Conservation (phyloP, 345 rosid genomes). For the Aurinia saxatilis region DNA sequence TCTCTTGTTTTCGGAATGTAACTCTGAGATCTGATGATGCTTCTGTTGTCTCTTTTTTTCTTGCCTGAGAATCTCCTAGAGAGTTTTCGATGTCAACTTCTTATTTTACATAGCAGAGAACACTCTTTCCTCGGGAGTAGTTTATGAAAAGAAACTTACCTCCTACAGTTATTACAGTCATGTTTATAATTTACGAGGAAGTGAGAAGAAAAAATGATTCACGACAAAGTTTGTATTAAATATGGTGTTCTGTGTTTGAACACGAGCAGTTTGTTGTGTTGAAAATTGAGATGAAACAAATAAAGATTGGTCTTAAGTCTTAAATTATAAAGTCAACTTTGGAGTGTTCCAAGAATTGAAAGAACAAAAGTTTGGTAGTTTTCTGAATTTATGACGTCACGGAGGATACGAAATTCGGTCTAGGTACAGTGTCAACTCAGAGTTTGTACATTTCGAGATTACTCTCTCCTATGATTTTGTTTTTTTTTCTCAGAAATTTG, state of each 20-base stretch:
- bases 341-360: neutral
- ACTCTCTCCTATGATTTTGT: neutral
- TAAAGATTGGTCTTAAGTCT: neutral
- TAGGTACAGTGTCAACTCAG: neutral
- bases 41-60: neutral
- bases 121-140: neutral
- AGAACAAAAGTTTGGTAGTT: neutral
- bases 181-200: neutral
- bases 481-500: neutral
- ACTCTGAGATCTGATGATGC: constrained; percentile 24
- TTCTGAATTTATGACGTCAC: neutral
- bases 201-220: neutral
- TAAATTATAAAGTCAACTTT: neutral
- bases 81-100: constrained; percentile 6
- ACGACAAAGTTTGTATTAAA: neutral
- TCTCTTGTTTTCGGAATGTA: constrained; percentile 28
- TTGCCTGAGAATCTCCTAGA: constrained; percentile 12
- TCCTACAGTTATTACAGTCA: neutral
- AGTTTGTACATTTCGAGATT: constrained; percentile 2
- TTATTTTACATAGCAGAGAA: constrained; percentile 2
- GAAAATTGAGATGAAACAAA: neutral
- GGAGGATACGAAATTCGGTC: neutral
- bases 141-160: neutral
- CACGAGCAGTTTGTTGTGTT: neutral
- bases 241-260: neutral